A percentile compares a stretch with the other conserved stretches of the same genome.
These are phyloP conservation scores for Lodderomyces parapsilosis DNA, from an alignment of 1,139 yeast species.

Conservation along the genomic window DNA sequence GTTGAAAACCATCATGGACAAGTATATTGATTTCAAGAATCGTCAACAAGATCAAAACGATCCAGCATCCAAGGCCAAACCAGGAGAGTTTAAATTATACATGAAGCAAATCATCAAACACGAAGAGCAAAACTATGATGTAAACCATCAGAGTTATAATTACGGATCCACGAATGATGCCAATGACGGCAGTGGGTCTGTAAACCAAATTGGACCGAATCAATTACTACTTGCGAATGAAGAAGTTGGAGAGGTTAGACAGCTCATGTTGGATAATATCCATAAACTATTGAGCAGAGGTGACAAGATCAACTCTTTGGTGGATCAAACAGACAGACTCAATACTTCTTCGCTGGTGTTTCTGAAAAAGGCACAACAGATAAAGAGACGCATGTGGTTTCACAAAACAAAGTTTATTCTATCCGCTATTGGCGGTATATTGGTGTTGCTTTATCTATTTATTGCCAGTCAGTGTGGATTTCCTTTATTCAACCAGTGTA, in stretches of 20 bases:
- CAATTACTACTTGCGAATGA: slow-evolving; percentile 43
- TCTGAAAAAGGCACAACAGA: slow-evolving; percentile 65
- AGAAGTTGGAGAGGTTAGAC: slow-evolving; percentile 54
- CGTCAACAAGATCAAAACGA: slow-evolving; percentile 14
- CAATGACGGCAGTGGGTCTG: slow-evolving; percentile 14
- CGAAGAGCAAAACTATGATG: slow-evolving; percentile 47
- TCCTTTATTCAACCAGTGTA: slow-evolving; percentile 38
- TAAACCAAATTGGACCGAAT: slow-evolving; percentile 36
- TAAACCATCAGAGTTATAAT: slow-evolving; percentile 32
- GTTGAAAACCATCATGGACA: slow-evolving; percentile 49
- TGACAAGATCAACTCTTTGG: slow-evolving; percentile 70
- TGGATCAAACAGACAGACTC: slow-evolving; percentile 77
- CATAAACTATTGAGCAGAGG: slow-evolving; percentile 75
- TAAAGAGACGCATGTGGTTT: slow-evolving; percentile 70
- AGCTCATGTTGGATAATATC: slow-evolving; percentile 67
- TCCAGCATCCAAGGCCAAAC: slow-evolving; percentile 22
- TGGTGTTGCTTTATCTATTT: slow-evolving; percentile 37
- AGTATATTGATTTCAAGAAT: slow-evolving; percentile 44
- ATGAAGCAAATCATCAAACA: slow-evolving; percentile 52
- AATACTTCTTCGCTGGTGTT: slow-evolving; percentile 70
- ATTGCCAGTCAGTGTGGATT: slow-evolving; percentile 54
- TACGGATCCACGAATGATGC: slow-evolving; percentile 30
- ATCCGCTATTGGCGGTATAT: slow-evolving; percentile 24
- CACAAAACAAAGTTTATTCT: slow-evolving; percentile 47
- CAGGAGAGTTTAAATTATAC: slow-evolving; percentile 50